Percentiles rank a stretch among this genome's conserved stretches.
Evolutionary conservation across 148 eudicot species (phyloP).

Genomic region (Chenopodium quinoa): DNA sequence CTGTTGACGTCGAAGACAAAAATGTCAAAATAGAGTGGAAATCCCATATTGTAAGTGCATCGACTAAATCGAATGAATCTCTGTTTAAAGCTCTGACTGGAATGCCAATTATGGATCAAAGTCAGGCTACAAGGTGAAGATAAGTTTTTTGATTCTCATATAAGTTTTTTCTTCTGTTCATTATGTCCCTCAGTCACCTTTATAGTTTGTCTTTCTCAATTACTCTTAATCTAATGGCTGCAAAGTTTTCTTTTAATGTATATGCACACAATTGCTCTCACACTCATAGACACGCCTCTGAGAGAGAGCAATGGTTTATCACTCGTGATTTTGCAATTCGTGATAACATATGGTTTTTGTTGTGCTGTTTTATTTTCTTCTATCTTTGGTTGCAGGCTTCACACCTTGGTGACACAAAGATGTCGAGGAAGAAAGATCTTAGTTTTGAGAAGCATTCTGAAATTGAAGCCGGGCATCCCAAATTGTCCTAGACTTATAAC

Average conservation of each 20-base stretch:
- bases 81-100: slow-evolving; percentile 19
- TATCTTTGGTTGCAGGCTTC: slow-evolving; percentile 41
- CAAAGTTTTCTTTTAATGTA: not conserved
- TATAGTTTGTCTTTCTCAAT: not conserved
- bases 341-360: not conserved
- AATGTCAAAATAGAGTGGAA: slow-evolving; percentile 75
- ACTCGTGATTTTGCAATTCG: not conserved
- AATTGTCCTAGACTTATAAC: slow-evolving; percentile 9
- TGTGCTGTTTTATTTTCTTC: not conserved
- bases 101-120: slow-evolving; percentile 19
- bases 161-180: not conserved
- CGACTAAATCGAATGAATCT: slow-evolving; percentile 21
- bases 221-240: not conserved
- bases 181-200: not conserved
- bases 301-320: not conserved
- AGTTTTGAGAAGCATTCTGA: slow-evolving; percentile 21
- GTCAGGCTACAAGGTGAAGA: slow-evolving; percentile 29
- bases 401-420: slow-evolving; percentile 43
- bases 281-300: not conserved
- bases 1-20: slow-evolving; percentile 42
- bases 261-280: not conserved
- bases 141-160: not conserved
- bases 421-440: slow-evolving; percentile 30
- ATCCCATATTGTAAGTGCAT: slow-evolving; percentile 72
- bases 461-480: slow-evolving; percentile 17